These are phyloP conservation scores for Colletotrichum australisinense DNA, from an alignment of 2,329 filamentous ascomycete species.

Conservation along the genomic window DNA sequence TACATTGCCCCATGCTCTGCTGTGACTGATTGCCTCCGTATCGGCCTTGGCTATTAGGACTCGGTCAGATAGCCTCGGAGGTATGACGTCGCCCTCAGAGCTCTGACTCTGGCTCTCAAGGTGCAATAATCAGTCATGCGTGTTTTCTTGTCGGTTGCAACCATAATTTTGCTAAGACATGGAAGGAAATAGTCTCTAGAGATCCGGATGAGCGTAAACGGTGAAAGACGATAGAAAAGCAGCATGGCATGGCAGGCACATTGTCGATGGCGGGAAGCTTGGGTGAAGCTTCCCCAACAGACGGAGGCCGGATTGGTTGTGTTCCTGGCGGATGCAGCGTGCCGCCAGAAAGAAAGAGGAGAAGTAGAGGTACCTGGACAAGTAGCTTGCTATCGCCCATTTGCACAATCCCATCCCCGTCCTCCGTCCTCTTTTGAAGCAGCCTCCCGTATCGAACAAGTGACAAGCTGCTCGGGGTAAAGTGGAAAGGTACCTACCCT, in stretches of 20 bases:
- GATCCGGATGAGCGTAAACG: neutral
- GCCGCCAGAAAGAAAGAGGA: neutral
- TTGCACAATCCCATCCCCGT: conserved; percentile 25
- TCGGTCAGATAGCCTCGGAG: neutral
- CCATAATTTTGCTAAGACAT: neutral
- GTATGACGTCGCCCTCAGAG: conserved; percentile 28
- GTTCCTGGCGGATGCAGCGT: neutral
- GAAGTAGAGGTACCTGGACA: neutral
- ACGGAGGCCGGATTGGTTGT: neutral
- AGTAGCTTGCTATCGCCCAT: conserved; percentile 20
- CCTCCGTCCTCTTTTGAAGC: neutral
- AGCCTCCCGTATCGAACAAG: conserved; percentile 17
- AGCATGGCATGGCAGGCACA: neutral
- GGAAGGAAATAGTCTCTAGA: neutral
- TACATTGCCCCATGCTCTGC: conserved; percentile 1
- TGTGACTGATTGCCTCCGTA: conserved; percentile 1
- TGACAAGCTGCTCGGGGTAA: neutral
- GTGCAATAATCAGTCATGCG: neutral
- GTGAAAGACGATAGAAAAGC: neutral
- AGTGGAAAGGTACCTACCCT: neutral
- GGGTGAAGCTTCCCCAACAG: neutral
- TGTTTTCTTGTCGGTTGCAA: neutral
- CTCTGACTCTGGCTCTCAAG: conserved; percentile 8
- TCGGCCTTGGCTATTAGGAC: conserved; percentile 20
- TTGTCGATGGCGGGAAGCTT: conserved; percentile 5